Percentiles rank a stretch among this genome's conserved stretches.
phyloP scores from a whole-genome alignment of 345 rosid genomes.

The Clarkia xantiana region DNA sequence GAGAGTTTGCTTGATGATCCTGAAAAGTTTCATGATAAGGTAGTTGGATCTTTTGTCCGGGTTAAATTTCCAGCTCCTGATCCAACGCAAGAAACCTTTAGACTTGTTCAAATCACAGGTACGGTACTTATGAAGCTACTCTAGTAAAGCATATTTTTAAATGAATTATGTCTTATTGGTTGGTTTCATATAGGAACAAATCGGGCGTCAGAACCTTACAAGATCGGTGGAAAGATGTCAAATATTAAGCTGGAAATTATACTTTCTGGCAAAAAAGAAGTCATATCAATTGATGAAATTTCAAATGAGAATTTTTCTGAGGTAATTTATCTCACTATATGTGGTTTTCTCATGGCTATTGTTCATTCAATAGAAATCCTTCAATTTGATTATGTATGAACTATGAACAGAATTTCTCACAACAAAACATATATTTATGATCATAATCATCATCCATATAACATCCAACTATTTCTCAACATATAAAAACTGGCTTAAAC shows the following conservation, averaged over 20 bases:
- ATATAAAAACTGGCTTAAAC: too few relatives aligned
- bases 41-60: slow-evolving; percentile 81
- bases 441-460: too few relatives aligned
- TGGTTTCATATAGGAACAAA: slow-evolving; percentile 40
- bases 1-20: slow-evolving; percentile 56
- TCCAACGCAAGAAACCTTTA: slow-evolving; percentile 52
- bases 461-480: too few relatives aligned
- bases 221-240: slow-evolving; percentile 43
- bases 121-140: slow-evolving; percentile 13
- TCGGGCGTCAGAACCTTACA: slow-evolving; percentile 45
- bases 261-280: slow-evolving; percentile 61
- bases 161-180: not conserved
- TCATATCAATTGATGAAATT: slow-evolving; percentile 51
- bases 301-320: slow-evolving; percentile 82
- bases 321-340: slow-evolving; percentile 26
- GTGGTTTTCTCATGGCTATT: too few relatives aligned
- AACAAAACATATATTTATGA: too few relatives aligned
- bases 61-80: slow-evolving; percentile 51
- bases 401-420: too few relatives aligned
- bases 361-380: too few relatives aligned
- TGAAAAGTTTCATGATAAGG: slow-evolving; percentile 53
- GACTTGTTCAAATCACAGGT: slow-evolving; percentile 93
- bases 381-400: too few relatives aligned
- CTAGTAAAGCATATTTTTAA: slow-evolving; percentile 5
- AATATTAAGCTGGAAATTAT: slow-evolving; percentile 56